Evolutionary conservation across 257 asterid species (phyloP).

Genomic region (Penstemon newberryi): DNA sequence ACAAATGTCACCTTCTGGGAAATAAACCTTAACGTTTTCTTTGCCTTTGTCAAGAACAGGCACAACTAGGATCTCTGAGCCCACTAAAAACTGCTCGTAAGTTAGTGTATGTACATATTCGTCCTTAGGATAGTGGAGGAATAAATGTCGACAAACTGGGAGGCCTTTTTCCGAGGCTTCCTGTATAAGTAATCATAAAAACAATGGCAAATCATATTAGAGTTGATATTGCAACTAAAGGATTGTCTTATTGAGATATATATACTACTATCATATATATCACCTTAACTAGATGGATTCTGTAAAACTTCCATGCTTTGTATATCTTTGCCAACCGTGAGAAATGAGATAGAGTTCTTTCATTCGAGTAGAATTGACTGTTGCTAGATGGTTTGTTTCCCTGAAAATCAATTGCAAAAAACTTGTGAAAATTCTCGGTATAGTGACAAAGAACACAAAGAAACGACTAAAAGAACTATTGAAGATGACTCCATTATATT

Average conservation of each 20-base stretch:
- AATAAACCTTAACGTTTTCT: constrained; percentile 61
- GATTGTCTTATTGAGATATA: not conserved
- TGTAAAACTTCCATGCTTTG: constrained; percentile 91
- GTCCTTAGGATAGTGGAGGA: constrained; percentile 88
- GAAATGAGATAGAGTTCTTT: constrained; percentile 69
- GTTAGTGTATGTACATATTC: constrained; percentile 59
- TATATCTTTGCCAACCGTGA: constrained; percentile 80
- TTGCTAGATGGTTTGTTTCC: constrained; percentile 87
- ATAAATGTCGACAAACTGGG: constrained; percentile 89
- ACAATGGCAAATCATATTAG: not conserved
- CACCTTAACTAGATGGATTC: constrained; percentile 86
- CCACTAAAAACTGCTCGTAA: constrained; percentile 81
- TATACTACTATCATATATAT: not conserved
- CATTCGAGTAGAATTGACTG: constrained; percentile 83
- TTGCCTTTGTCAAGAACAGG: constrained; percentile 89
- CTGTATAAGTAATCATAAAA: constrained; percentile 33
- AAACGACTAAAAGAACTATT: not conserved
- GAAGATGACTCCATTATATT: not conserved
- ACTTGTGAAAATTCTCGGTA: not conserved
- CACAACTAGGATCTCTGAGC: constrained; percentile 84
- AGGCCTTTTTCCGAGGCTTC: constrained; percentile 86
- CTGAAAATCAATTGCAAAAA: constrained; percentile 37
- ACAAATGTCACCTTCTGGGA: constrained; percentile 65
- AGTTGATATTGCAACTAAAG: not conserved
- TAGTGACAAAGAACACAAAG: not conserved